Evolutionary conservation across 306 rosid genomes (phyloP).

Genomic region (Cucumis sativus): DNA sequence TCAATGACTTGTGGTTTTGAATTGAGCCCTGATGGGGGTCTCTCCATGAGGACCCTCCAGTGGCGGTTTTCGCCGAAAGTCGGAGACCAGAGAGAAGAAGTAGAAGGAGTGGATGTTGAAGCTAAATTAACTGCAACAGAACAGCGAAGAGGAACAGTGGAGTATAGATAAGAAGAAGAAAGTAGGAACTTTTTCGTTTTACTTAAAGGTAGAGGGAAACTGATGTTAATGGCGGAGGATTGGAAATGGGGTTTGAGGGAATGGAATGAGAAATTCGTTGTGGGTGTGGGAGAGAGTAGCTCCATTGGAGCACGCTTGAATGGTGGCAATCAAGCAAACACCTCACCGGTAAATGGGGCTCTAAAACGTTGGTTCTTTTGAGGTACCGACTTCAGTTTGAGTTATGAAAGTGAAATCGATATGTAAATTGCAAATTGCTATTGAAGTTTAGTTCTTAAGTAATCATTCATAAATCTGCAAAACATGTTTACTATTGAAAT

Average conservation of each 20-base stretch:
- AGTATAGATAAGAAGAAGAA: constrained; percentile 15
- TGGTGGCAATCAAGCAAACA: background rate
- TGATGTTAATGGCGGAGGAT: constrained; percentile 17
- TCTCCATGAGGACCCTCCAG: constrained; percentile 64
- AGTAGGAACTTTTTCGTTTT: constrained; percentile 10
- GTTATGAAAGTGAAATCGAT: too few relatives aligned
- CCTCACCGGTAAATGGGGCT: too few relatives aligned
- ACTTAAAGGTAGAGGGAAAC: constrained; percentile 13
- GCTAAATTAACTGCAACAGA: constrained; percentile 19
- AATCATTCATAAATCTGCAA: too few relatives aligned
- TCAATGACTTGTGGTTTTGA: constrained; percentile 41
- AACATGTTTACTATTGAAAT: too few relatives aligned
- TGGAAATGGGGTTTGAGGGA: constrained; percentile 20
- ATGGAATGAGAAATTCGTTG: constrained; percentile 20
- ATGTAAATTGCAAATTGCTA: too few relatives aligned
- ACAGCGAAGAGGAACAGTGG: constrained; percentile 6
- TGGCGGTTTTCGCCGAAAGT: constrained; percentile 29
- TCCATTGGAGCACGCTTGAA: constrained; percentile 27
- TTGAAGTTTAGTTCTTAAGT: too few relatives aligned
- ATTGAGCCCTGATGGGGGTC: constrained; percentile 33
- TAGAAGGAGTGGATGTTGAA: constrained; percentile 22
- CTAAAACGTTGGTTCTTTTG: too few relatives aligned
- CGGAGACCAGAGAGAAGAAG: constrained; percentile 23
- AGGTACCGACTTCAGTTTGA: too few relatives aligned
- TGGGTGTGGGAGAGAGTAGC: constrained; percentile 22